A percentile compares a stretch with the other conserved stretches of the same genome.
These are phyloP conservation scores for Cephalotrichum gorgonifer DNA, from an alignment of 2,329 filamentous ascomycete species.

Conservation along the genomic window DNA sequence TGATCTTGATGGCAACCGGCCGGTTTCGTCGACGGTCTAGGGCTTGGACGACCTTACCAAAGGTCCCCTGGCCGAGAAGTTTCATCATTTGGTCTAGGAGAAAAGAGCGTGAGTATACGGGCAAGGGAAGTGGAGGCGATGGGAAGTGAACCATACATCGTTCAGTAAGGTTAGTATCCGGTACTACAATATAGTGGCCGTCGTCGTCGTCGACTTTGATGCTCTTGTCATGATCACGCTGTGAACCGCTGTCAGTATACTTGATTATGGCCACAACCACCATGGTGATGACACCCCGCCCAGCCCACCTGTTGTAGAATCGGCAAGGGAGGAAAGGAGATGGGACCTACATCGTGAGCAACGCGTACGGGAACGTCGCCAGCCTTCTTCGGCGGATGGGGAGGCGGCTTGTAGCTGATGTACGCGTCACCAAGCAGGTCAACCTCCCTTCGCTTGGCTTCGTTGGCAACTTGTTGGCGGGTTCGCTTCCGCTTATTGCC, in stretches of 20 bases:
- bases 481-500: constrained; percentile 88
- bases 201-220: constrained; percentile 91
- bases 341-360: constrained; percentile 48
- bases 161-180: constrained; percentile 76
- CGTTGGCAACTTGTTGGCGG: constrained; percentile 69
- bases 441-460: constrained; percentile 68
- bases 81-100: constrained; percentile 72
- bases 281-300: constrained; percentile 1
- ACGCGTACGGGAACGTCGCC: constrained; percentile 60
- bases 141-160: constrained; percentile 57
- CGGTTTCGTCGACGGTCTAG: constrained; percentile 69
- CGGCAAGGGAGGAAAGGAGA: neutral
- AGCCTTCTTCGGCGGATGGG: constrained; percentile 83
- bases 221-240: constrained; percentile 31
- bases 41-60: constrained; percentile 95
- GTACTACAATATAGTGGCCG: constrained; percentile 89
- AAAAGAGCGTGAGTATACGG: constrained; percentile 9
- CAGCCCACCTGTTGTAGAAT: no score
- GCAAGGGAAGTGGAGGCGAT: neutral
- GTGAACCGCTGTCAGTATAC: neutral
- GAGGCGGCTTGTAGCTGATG: constrained; percentile 73
- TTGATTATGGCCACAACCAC: neutral
- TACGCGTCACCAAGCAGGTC: constrained; percentile 62
- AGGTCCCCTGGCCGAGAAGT: constrained; percentile 90
- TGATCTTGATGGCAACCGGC: constrained; percentile 89